Evolutionary conservation across 179 eudicot genomes (phyloP).

Genomic region (Silene coronaria): DNA sequence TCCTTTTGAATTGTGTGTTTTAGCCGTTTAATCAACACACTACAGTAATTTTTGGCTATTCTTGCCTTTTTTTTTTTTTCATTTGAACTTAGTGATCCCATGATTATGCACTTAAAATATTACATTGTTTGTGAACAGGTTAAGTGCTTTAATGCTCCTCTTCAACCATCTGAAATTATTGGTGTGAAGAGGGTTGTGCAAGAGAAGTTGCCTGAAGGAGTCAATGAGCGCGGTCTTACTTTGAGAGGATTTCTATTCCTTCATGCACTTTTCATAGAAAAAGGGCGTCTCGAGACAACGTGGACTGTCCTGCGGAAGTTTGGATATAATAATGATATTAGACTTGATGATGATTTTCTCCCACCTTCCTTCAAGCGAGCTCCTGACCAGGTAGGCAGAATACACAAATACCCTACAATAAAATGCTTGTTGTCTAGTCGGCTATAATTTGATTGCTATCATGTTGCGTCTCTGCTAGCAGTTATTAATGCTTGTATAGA

Average conservation of each 20-base stretch:
- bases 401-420: not conserved
- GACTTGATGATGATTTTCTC: conserved; percentile 63
- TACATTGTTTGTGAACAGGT: conserved; percentile 43
- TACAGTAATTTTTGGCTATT: not conserved
- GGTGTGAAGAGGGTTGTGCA: conserved; percentile 96
- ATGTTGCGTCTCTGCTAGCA: not conserved
- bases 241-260: conserved; percentile 83
- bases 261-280: conserved; percentile 90
- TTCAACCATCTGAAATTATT: conserved; percentile 85
- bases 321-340: conserved; percentile 38
- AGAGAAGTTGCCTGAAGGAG: conserved; percentile 88
- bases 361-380: conserved; percentile 69
- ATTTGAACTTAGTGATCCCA: not conserved
- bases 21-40: too few species aligned
- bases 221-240: conserved; percentile 76
- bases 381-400: conserved; percentile 66
- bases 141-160: conserved; percentile 90
- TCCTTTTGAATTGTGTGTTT: not conserved
- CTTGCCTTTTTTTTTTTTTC: not conserved
- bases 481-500: not conserved
- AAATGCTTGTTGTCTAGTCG: not conserved
- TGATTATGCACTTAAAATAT: too few species aligned
- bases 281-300: conserved; percentile 91
- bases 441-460: not conserved
- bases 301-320: conserved; percentile 94